Base-by-base conservation (phyloP, 2,329 filamentous ascomycete genomes). In the Tolypocladium sp. region DNA sequence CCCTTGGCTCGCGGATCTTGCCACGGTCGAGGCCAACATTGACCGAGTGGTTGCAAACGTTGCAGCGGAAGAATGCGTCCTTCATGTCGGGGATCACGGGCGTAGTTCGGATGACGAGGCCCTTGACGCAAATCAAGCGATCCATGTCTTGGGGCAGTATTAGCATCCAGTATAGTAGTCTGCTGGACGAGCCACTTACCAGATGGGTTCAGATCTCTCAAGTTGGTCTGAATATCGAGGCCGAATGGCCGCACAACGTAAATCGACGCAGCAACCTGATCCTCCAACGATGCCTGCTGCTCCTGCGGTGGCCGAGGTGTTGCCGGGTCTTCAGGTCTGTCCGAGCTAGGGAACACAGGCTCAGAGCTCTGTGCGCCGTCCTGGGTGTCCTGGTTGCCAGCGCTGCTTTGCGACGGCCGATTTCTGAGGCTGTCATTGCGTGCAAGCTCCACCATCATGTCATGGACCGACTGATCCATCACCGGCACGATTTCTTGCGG, bases 71-170 rank as follows among this genome's bases (percentile, higher is more conserved):
- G 77, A 96, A 97, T 0, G 94, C 94, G 71, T 96, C 91, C 76
- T 95, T 97, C 95, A 99, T 99, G 68, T 99, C 94, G 0, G 94
- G 94, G 64, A 99, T 97, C 64, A 99, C 90, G 0, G 94, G 92
- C 0, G 94, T 97, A 3, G 94, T 90, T 62, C 94, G 87, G 68
- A 99, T 99, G 61, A 99, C 94, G 20, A 99, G 81, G 53, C 94
- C 94, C 75, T 97, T 99, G 74, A 99, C 88, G 64, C 88, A 91
- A 64, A 99, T 88, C 64, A 99, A 83, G 70, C 95, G 95, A 75
- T 99, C 95, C 84, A 97, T 96, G 69, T 97, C 91, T 82, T 65
- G 33, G 6, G 1, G 15, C 8, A 37, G 57, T 35, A 62, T 63
- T 56, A 44, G 40, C 10, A 33, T 37, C 10, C 25, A 49, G 22